Conservation (phyloP, 306 rosid species). For the Pachyrhizus erosus region DNA sequence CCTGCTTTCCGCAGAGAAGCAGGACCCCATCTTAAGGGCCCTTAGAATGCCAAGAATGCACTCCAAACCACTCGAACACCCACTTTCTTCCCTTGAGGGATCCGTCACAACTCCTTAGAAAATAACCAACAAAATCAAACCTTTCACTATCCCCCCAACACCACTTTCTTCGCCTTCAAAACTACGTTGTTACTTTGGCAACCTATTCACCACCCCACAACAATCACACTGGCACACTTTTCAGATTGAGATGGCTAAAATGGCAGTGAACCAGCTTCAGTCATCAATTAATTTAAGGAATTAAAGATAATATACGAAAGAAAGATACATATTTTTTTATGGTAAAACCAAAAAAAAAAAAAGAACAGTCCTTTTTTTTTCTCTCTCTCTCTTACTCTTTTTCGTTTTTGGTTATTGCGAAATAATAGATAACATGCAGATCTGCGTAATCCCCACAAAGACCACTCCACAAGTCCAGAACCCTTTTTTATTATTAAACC, state of each 20-base stretch:
- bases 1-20: slow-evolving; percentile 97
- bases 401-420: slow-evolving; percentile 2
- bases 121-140: slow-evolving; percentile 5
- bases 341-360: neutral
- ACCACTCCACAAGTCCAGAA: neutral
- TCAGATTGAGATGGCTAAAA: slow-evolving; percentile 24
- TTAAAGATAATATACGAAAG: slow-evolving; percentile 33
- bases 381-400: neutral
- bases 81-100: slow-evolving; percentile 61
- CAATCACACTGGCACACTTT: neutral
- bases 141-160: neutral
- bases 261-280: neutral
- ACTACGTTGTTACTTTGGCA: neutral
- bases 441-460: slow-evolving; percentile 41
- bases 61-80: slow-evolving; percentile 79
- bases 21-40: slow-evolving; percentile 99
- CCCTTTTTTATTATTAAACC: neutral
- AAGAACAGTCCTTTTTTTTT: neutral
- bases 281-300: slow-evolving; percentile 32
- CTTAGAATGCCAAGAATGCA: slow-evolving; percentile 83
- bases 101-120: slow-evolving; percentile 61
- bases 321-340: neutral
- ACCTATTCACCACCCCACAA: neutral
- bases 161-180: slow-evolving; percentile 25
- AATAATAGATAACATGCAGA: slow-evolving; percentile 42